Evolutionary conservation across 192 early-diverging fungal genomes (phyloP).

Genomic region (Coemansia sp.): DNA sequence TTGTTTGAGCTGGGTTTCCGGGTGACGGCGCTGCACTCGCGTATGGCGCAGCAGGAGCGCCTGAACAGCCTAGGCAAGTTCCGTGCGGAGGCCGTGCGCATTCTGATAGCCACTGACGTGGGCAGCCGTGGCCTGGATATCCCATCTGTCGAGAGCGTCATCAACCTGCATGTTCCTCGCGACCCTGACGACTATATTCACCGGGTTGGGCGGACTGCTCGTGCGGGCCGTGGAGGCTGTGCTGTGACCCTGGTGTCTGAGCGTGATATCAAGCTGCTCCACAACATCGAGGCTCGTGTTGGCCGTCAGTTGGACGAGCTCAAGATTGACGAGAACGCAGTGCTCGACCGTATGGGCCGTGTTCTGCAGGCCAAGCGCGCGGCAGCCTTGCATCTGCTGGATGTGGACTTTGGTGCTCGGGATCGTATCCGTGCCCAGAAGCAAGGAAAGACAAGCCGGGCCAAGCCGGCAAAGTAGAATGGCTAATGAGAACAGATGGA

Average conservation of each 20-base stretch:
- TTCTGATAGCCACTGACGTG: constrained; percentile 95
- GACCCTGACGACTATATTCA: constrained; percentile 98
- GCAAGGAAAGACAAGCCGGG: background rate
- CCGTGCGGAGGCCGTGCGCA: constrained; percentile 75
- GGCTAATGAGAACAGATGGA: too few species aligned
- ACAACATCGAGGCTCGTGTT: constrained; percentile 84
- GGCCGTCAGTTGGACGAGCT: constrained; percentile 78
- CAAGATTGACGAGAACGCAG: constrained; percentile 69
- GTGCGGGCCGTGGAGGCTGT: constrained; percentile 88
- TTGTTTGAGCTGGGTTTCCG: constrained; percentile 86
- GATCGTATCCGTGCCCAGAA: constrained; percentile 36
- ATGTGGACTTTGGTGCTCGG: constrained; percentile 43
- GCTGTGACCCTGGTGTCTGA: constrained; percentile 84
- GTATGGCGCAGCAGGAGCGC: constrained; percentile 90
- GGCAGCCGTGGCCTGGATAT: constrained; percentile 98
- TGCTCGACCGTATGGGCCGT: constrained; percentile 77
- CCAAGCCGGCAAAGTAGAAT: background rate
- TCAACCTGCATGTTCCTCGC: constrained; percentile 94
- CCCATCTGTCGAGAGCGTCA: constrained; percentile 82
- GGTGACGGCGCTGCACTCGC: constrained; percentile 85
- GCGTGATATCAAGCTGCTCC: constrained; percentile 78
- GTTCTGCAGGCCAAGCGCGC: constrained; percentile 83
- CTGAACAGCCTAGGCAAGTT: constrained; percentile 89
- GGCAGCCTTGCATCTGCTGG: constrained; percentile 52
- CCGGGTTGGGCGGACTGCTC: constrained; percentile 94